Evolutionary conservation across 768 basidiomycete species (phyloP), one percentile per base, ranked within the genome.

Genomic region (Suillus tomentosus): DNA sequence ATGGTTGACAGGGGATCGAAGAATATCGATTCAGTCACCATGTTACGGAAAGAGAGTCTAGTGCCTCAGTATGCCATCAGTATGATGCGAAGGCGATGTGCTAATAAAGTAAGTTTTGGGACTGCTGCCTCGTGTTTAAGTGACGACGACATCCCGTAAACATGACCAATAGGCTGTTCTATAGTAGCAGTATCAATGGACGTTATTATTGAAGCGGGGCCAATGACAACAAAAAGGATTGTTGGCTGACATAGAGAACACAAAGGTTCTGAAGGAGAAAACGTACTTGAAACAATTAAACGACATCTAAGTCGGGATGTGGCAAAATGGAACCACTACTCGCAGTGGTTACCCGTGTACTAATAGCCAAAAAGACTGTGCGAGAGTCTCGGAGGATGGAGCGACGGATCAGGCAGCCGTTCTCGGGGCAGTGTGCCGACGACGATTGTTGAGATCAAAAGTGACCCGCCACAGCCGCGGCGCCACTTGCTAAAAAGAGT

Each of bases 401-500:
- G 17, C 9, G 63, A 64, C 55, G 62, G 64, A 65, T 61, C 60
- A 39, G 47, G 22, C 57, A 27, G 17, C 3, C 37, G 36, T 37
- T 65, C 50, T 51, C 64, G 55, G 62, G 54, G 62, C 37, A 54
- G 61, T 31, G 53, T 54, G 61, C 48, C 39, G 45, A 64, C 39
- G 45, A 64, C 31, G 36, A 61, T 53, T 62, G 42, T 31, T 36
- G 22, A 42, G 15, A 54, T 62, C 50, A 53, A 53, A 24, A 39
- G 27, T 31, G 31, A 31, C 14, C 56, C 24, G 39, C 39, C 56
- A 53, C 61, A 62, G 24, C 24, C 62, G 43, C 43, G 19, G 43
- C 62, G 39, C 57, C 47, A 63, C 62, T 57, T 50, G 19, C 42
- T 24, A 63, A 47, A 31, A 62, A 43, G n/a, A 22, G 54, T 55